A percentile compares a stretch with the other conserved stretches of the same genome.
These are phyloP conservation scores for Helminthosporium solani DNA, from an alignment of 2,329 filamentous ascomycete species.

Conservation along the genomic window DNA sequence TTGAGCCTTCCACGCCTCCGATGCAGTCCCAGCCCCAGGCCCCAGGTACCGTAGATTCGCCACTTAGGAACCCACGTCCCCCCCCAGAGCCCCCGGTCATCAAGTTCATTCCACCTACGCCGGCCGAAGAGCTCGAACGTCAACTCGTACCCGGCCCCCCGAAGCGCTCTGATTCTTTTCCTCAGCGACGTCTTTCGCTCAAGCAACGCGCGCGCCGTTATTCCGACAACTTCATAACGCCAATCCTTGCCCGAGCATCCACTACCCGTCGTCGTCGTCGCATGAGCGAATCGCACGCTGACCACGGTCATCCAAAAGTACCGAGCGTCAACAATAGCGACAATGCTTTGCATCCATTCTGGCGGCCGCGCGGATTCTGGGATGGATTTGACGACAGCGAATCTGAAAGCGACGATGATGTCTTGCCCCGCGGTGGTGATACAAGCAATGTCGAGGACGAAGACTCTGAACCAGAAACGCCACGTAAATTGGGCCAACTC, in stretches of 20 bases:
- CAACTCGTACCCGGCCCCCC: conserved; percentile 37
- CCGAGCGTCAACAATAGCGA: conserved; percentile 42
- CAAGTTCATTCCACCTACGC: conserved; percentile 58
- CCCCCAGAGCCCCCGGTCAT: conserved; percentile 59
- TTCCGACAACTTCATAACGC: conserved; percentile 47
- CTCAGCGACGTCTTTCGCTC: conserved; percentile 43
- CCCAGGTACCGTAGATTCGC: conserved; percentile 52
- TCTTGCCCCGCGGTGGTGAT: conserved; percentile 49
- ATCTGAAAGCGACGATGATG: conserved; percentile 38
- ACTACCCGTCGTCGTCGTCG: conserved; percentile 27
- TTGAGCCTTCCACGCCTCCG: conserved; percentile 41
- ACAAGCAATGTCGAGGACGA: conserved; percentile 44
- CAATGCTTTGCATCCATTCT: conserved; percentile 59
- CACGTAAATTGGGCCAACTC: conserved; percentile 22
- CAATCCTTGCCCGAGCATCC: conserved; percentile 39
- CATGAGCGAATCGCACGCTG: conserved; percentile 21
- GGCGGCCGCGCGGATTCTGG: conserved; percentile 65
- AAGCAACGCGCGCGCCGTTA: conserved; percentile 49
- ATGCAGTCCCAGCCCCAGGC: conserved; percentile 29
- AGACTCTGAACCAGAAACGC: conserved; percentile 16
- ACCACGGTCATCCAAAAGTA: conserved; percentile 20
- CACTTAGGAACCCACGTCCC: conserved; percentile 59
- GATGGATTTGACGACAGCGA: conserved; percentile 53
- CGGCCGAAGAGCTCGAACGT: conserved; percentile 48
- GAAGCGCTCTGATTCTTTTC: conserved; percentile 35